Evolutionary conservation across 1,139 yeast species (phyloP), one percentile per base, ranked within the genome.

Genomic region (Geotrichum macrosporum): DNA sequence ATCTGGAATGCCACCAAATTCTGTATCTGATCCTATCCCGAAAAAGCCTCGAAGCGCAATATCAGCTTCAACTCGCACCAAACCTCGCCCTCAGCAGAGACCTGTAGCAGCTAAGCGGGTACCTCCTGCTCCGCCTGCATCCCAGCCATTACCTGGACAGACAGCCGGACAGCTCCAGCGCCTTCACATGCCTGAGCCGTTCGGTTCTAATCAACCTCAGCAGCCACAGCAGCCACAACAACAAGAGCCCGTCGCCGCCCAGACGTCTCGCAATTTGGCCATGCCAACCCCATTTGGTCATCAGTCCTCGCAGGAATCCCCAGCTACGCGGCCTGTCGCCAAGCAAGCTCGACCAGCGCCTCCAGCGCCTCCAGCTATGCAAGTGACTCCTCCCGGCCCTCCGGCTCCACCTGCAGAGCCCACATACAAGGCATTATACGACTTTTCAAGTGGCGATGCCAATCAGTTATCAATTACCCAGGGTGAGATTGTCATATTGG

Each of bases 381-480:
- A 94, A 1, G 80, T 84, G 1, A 77, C 84, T 0, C 73, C 79
- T 0, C 70, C 72, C 4, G n/a, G n/a, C n/a, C n/a, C n/a, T n/a
- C n/a, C n/a, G n/a, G 69, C 74, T 2, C 70, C 74, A 44, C 88
- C 95, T 1, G 73, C 80, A 48, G 77, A 72, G 60, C 96, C 96
- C 24, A 81, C 85, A 2, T 94, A 74, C 64, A 81, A 80, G 59
- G 98, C 95, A 0, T 78, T 88, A 50, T 94, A 84, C 62, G 96
- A 88, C 57, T 94, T 85, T 65, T 83, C 81, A 29, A 96, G 96
- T 12, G 76, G 88, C 2, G 94, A 92, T 5, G 77, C 88, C 3
- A 82, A 94, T 3, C 86, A 81, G 57, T 73, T 89, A 52, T 87
- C 96, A 6, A 73, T 92, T 43, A 67, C 73, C 15, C 83, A 82